These are phyloP conservation scores for Boletus rubescentipes DNA, from an alignment of 768 basidiomycete species.

Conservation along the genomic window DNA sequence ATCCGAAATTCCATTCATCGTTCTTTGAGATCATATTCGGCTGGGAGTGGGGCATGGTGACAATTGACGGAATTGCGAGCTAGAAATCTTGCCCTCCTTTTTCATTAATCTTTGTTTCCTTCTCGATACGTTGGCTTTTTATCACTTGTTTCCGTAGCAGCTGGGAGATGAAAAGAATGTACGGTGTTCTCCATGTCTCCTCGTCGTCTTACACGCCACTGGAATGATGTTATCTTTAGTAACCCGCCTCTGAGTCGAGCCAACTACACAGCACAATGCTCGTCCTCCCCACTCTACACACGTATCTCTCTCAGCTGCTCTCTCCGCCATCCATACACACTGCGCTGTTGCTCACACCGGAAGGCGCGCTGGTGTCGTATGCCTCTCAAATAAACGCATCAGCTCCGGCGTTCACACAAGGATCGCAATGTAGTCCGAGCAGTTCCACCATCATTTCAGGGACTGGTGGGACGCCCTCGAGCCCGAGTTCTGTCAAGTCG, in stretches of 20 bases:
- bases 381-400: constrained; percentile 46
- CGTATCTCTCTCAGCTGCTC: constrained; percentile 61
- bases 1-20: constrained; percentile 1
- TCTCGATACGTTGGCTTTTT: constrained; percentile 8
- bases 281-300: constrained; percentile 65
- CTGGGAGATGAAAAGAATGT: constrained; percentile 22
- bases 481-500: constrained; percentile 14
- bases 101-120: constrained; percentile 7
- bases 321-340: constrained; percentile 64
- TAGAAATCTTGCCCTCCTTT: neutral
- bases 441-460: constrained; percentile 4
- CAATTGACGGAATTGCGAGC: constrained; percentile 1
- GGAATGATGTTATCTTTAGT: neutral
- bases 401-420: neutral
- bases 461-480: constrained; percentile 4
- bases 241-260: neutral
- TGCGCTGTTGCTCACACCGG: constrained; percentile 65
- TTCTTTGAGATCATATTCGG: constrained; percentile 10
- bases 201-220: constrained; percentile 1
- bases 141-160: constrained; percentile 21
- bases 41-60: constrained; percentile 10
- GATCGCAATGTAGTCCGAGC: constrained; percentile 4
- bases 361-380: constrained; percentile 72
- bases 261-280: constrained; percentile 47
- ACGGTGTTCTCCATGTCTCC: constrained; percentile 20